Conservation (phyloP, 2,329 filamentous ascomycete species). For the Calonectria multiphialidica region DNA sequence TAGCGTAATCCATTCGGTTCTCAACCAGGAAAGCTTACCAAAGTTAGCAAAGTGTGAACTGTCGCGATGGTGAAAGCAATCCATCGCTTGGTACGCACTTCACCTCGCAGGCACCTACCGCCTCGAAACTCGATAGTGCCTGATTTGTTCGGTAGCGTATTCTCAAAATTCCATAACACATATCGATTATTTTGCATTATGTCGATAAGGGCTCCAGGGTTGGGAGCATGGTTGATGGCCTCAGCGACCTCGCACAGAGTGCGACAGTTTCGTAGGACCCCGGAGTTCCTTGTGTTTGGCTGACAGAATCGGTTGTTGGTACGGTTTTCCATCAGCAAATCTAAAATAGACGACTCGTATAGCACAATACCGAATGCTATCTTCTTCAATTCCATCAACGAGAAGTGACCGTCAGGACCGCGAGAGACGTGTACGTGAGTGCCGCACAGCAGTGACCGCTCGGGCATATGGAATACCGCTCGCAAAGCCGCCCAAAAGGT, state of each 20-base stretch:
- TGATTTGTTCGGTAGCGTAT: neutral
- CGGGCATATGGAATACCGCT: neutral
- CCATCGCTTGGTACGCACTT: neutral
- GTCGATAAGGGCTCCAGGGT: neutral
- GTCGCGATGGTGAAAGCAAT: neutral
- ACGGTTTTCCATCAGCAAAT: neutral
- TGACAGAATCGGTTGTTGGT: neutral
- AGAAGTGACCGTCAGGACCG: neutral
- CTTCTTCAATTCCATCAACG: neutral
- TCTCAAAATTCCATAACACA: neutral
- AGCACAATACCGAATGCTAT: neutral
- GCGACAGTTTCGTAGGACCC: neutral
- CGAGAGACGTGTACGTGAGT: neutral
- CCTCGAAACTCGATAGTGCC: neutral
- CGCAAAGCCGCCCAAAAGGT: neutral
- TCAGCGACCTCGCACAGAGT: neutral
- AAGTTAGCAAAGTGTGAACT: neutral
- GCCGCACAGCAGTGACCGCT: neutral
- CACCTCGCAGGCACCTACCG: neutral
- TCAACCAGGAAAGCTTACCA: neutral
- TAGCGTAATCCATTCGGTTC: neutral
- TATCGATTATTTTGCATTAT: neutral
- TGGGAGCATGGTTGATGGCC: neutral
- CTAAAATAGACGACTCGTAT: neutral
- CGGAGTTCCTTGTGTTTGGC: neutral